Conservation (phyloP, 495 filamentous ascomycete genomes). For the Glonium stellatum region DNA sequence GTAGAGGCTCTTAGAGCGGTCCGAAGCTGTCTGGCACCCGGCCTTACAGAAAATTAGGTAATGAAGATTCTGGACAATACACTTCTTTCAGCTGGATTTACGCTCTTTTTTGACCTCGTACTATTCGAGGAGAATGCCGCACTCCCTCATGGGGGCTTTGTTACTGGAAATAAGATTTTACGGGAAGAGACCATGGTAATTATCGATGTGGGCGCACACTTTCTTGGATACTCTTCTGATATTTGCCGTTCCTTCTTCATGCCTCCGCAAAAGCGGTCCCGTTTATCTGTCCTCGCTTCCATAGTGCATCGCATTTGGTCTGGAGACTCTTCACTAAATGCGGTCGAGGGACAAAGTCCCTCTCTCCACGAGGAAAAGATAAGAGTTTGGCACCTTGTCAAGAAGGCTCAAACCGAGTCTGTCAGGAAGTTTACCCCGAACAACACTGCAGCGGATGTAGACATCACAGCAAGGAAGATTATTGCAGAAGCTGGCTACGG, state of each 20-base stretch:
- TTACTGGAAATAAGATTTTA: conserved; percentile 41
- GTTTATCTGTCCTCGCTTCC: neutral
- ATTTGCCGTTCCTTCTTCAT: conserved; percentile 51
- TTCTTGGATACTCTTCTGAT: conserved; percentile 52
- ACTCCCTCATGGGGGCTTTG: conserved; percentile 48
- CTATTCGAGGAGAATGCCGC: conserved; percentile 50
- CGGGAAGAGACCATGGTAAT: conserved; percentile 46
- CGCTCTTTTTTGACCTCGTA: conserved; percentile 52
- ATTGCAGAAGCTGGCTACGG: conserved; percentile 48
- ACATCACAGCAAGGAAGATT: conserved; percentile 47
- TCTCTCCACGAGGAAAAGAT: conserved; percentile 39
- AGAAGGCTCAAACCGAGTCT: conserved; percentile 46
- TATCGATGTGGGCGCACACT: conserved; percentile 52
- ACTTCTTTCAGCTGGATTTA: conserved; percentile 41
- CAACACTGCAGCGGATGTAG: conserved; percentile 44
- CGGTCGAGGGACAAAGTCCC: conserved; percentile 3
- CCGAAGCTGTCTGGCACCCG: conserved; percentile 46
- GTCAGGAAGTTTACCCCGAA: conserved; percentile 39
- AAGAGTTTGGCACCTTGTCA: conserved; percentile 46
- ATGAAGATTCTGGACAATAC: conserved; percentile 44
- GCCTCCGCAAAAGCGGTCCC: neutral
- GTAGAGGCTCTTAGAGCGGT: conserved; percentile 49
- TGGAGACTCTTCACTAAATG: neutral
- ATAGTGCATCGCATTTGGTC: conserved; percentile 1
- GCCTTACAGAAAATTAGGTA: conserved; percentile 47